Evolutionary conservation across 2,329 filamentous ascomycete species (phyloP).

Genomic region (Nemania diffusa): DNA sequence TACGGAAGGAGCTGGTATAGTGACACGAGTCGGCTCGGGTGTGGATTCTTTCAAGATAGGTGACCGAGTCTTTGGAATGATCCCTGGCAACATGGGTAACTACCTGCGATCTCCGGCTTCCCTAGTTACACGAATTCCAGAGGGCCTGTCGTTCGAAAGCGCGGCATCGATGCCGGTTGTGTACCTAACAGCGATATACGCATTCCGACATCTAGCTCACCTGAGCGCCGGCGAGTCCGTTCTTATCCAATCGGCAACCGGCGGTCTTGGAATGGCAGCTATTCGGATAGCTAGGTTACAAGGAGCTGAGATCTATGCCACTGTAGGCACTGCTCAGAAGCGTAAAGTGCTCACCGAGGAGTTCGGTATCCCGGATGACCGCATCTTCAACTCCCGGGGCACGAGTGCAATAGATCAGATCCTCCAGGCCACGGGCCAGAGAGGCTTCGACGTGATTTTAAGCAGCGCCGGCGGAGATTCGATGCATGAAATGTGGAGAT

Average conservation of each 20-base stretch:
- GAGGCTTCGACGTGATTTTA: conserved; percentile 21
- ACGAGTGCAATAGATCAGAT: not conserved
- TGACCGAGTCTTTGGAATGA: conserved; percentile 31
- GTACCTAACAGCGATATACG: conserved; percentile 30
- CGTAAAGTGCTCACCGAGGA: not conserved
- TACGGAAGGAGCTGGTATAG: conserved; percentile 18
- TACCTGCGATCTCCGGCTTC: conserved; percentile 23
- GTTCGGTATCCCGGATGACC: not conserved
- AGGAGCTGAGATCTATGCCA: conserved; percentile 25
- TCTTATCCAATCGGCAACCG: conserved; percentile 32
- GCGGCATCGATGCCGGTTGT: conserved; percentile 28
- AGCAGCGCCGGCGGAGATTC: conserved; percentile 15
- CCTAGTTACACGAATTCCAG: conserved; percentile 17
- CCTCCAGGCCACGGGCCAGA: not conserved
- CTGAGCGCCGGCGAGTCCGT: conserved; percentile 21
- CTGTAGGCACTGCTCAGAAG: conserved; percentile 21
- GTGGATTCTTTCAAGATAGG: conserved; percentile 27
- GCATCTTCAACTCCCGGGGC: conserved; percentile 19
- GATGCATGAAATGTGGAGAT: conserved; percentile 7
- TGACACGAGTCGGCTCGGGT: conserved; percentile 14
- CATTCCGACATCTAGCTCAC: conserved; percentile 14
- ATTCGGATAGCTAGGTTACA: conserved; percentile 8
- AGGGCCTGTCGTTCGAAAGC: not conserved
- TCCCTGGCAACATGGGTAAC: conserved; percentile 30
- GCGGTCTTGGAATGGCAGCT: conserved; percentile 34